Evolutionary conservation across 164 flowering plant species (phyloP), one percentile per base, ranked within the genome.

Genomic region (Vitis vinifera): DNA sequence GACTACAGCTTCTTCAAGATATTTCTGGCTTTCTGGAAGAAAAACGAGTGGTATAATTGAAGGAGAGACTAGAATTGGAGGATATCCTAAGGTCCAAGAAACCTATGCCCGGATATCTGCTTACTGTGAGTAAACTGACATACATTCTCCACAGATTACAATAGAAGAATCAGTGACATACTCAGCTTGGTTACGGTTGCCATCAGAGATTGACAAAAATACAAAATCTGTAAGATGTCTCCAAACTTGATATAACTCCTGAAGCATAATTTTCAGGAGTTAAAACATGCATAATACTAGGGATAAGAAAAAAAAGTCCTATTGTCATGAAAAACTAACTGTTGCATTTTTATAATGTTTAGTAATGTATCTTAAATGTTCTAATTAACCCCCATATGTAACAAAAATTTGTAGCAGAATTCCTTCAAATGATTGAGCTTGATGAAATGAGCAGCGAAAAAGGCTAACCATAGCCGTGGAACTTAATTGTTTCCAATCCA

Each of bases 391-490:
- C n/a, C 14, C 15, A 4, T 61, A 2, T 67, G 16, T 47, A 44
- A 47, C 77, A 83, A 85, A 68, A 71, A 62, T 83, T 85, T 76
- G 81, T 83, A 10, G 55, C 52, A 19, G 80, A 81, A 70, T 84
- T 83, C 2, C 72, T 85, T 62, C 62, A 77, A 57, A 78, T 71
- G 58, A 77, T 83, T 55, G 89, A 83, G 72, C 84, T 85, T 10
- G 81, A 80, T 68, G 76, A 79, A 17, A 62, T 4, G 86, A 85
- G 67, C 86, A 85, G 65, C 72, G 86, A 10, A 85, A 85, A 62
- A 51, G 84, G 69, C 81, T 85, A 31, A 85, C 86, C 1, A 82
- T 85, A 29, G 86, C 86, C 8, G 86, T 84, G 51, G 88, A 84
- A 78, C 88, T 82, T n/a, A n/a, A n/a, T n/a, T 69, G 84, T 84